Evolutionary conservation across 2,329 filamentous ascomycete species (phyloP), one percentile per base, ranked within the genome.

Genomic region (Ophiosphaerella herpotricha): DNA sequence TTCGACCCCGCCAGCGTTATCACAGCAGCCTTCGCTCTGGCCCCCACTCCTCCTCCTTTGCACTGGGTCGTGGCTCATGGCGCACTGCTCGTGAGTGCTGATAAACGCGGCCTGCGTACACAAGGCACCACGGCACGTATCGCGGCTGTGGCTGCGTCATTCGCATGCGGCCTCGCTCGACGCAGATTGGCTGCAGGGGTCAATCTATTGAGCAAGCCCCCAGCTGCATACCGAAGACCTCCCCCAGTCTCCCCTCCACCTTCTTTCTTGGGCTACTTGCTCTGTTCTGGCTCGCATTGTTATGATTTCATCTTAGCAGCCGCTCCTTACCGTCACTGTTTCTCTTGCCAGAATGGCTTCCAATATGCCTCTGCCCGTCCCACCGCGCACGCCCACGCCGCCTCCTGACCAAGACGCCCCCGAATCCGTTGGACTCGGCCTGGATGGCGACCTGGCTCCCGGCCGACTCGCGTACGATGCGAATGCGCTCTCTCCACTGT

Each of bases 351-450:
- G 55, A 61, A 88, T 87, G 85, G 83, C 83, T 55, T 80, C 83
- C 50, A 77, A 77, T 58, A 77, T 84, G 57, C 81, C 83, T 43
- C 78, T 85, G 55, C 83, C 83, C 49, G 71, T 80, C 36, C 84
- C 83, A 53, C 85, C 85, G 48, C 79, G 83, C 60, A 86, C 85
- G 29, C 85, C 85, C 11, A 86, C 85, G 61, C 85, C 85, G 58
- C 85, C 85, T 56, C 78, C 81, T 64, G 77, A 79, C 46, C 80
- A 83, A 57, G 76, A 80, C 58, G 63, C 70, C 51, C 51, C 53
- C 35, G 50, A 65, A 32, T 53, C 63, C 31, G 59, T 67, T 39
- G 72, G 69, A 43, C 66, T 72, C 35, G 71, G 71, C 46, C 58
- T 74, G 39, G 66, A 69, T 46, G 54, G 62, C 49, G 56, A 62